These are phyloP conservation scores for Eimeria acervulina DNA, from an alignment of 169 alveolate species.

Conservation along the genomic window DNA sequence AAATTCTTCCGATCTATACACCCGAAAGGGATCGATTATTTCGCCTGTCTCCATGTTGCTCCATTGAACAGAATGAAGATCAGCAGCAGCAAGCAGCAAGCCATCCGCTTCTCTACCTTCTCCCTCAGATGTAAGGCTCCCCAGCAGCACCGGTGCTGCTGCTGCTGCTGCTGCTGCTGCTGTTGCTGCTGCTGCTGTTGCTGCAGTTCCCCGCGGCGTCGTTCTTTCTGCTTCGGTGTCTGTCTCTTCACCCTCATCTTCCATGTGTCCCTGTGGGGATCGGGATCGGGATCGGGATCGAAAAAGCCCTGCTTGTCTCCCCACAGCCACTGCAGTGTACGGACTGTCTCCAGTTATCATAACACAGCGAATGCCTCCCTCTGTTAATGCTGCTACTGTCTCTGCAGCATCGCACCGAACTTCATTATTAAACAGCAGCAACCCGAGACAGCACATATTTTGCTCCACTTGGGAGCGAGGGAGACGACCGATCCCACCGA, in stretches of 20 bases:
- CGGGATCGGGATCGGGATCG: neutral
- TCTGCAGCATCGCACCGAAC: conserved; percentile 26
- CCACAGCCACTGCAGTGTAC: conserved; percentile 68
- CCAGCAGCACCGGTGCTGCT: conserved; percentile 13
- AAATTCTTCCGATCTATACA: conserved; percentile 16
- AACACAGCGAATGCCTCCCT: conserved; percentile 40
- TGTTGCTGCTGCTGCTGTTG: neutral
- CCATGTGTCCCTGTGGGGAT: neutral
- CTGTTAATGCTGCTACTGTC: conserved; percentile 13
- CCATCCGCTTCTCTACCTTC: neutral
- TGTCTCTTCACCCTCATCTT: too few relatives aligned
- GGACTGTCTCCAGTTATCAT: conserved; percentile 74
- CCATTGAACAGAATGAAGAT: conserved; percentile 50
- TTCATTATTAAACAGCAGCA: conserved; percentile 35
- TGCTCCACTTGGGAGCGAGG: conserved; percentile 27
- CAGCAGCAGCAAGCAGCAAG: too few relatives aligned
- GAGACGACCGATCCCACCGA: neutral
- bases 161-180: neutral
- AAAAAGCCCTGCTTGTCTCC: conserved; percentile 45
- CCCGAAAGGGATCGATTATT: conserved; percentile 13
- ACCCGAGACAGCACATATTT: neutral
- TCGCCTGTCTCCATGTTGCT: conserved; percentile 58
- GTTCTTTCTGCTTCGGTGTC: too few relatives aligned
- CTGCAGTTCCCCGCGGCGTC: neutral
- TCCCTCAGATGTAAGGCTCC: neutral